These are phyloP conservation scores for Neonectria hederae DNA, from an alignment of 2,329 filamentous ascomycete genomes.

Conservation along the genomic window DNA sequence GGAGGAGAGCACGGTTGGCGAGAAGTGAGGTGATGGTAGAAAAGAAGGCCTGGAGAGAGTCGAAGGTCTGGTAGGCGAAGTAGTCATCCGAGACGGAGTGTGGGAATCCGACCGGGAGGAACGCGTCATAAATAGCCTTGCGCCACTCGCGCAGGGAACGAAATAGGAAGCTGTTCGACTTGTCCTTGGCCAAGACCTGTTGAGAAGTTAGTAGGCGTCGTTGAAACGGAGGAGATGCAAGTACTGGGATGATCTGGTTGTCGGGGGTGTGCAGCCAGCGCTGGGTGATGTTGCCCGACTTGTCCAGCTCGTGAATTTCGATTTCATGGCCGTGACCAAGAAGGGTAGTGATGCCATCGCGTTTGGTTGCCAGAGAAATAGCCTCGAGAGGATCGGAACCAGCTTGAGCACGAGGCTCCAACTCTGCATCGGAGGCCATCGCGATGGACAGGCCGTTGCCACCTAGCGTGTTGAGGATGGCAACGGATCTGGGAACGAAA, in stretches of 20 bases:
- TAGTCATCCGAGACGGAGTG: slow-evolving; percentile 89
- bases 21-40: slow-evolving; percentile 83
- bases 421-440: background rate
- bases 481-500: background rate
- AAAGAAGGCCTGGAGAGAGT: slow-evolving; percentile 86
- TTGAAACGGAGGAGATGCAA: background rate
- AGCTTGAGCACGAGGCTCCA: background rate
- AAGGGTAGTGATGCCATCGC: slow-evolving; percentile 35
- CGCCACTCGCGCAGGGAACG: slow-evolving; percentile 47
- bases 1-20: slow-evolving; percentile 82
- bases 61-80: slow-evolving; percentile 73
- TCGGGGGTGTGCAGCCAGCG: slow-evolving; percentile 47
- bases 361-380: slow-evolving; percentile 15
- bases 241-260: slow-evolving; percentile 43
- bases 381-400: background rate
- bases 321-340: slow-evolving; percentile 41
- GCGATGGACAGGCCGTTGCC: background rate
- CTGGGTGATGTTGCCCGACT: slow-evolving; percentile 48
- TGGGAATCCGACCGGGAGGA: slow-evolving; percentile 88
- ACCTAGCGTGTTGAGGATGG: background rate
- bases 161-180: slow-evolving; percentile 38
- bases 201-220: slow-evolving; percentile 1
- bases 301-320: slow-evolving; percentile 51
- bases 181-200: slow-evolving; percentile 38
- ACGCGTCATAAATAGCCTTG: slow-evolving; percentile 69